A percentile compares a stretch with the other conserved stretches of the same genome.
phyloP scores from a whole-genome alignment of 2,329 filamentous ascomycete genomes.

The Xylogone sp. region DNA sequence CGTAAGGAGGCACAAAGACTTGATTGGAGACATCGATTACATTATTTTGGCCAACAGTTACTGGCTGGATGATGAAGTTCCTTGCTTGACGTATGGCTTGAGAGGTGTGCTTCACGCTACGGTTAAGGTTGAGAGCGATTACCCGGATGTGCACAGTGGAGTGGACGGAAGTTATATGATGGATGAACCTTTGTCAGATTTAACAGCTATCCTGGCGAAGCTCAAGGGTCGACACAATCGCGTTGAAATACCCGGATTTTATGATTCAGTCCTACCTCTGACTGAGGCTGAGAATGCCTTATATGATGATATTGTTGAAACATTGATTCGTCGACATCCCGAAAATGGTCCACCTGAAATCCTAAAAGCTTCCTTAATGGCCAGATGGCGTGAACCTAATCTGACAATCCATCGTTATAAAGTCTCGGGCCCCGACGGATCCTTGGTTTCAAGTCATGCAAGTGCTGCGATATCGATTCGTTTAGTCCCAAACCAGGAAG shows the following conservation, averaged over 20 bases:
- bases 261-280: constrained; percentile 75
- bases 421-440: constrained; percentile 86
- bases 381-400: constrained; percentile 91
- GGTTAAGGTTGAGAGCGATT: constrained; percentile 78
- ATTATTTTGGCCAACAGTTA: constrained; percentile 96
- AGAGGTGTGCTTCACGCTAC: constrained; percentile 93
- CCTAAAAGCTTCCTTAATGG: constrained; percentile 84
- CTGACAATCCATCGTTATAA: constrained; percentile 92
- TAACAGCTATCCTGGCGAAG: constrained; percentile 77
- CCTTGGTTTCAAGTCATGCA: constrained; percentile 85
- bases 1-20: constrained; percentile 72
- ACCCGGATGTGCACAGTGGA: constrained; percentile 89
- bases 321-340: constrained; percentile 70
- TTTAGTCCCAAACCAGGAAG: constrained; percentile 89
- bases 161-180: constrained; percentile 92
- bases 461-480: constrained; percentile 86
- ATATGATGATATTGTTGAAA: constrained; percentile 79
- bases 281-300: constrained; percentile 72
- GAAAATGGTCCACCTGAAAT: constrained; percentile 54
- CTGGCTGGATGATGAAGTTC: constrained; percentile 94
- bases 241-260: constrained; percentile 84
- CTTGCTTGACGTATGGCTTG: constrained; percentile 91
- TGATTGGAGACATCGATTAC: constrained; percentile 90
- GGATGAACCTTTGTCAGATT: constrained; percentile 87
- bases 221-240: constrained; percentile 78